Evolutionary conservation across 2,329 filamentous ascomycete species (phyloP), one percentile per base, ranked within the genome.

Genomic region (Ceratocystiopsis sp.): DNA sequence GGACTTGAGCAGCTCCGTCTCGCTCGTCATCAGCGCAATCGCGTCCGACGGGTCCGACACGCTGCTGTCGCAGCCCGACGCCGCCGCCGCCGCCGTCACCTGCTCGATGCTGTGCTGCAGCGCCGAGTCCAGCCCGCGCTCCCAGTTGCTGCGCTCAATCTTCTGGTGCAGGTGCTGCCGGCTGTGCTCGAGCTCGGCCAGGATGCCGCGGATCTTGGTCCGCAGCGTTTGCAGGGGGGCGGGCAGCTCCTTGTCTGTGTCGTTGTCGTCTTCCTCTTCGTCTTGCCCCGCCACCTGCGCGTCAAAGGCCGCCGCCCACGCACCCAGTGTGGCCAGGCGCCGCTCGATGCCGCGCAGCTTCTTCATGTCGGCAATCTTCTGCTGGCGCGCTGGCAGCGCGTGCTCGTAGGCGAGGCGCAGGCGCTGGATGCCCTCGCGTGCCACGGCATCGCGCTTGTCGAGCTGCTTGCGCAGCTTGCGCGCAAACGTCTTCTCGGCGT

Each of bases 261-360:
- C 80, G 16, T 77, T 71, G 40, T 69, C 70, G 36, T 85, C 84
- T 51, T 70, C 62, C 14, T 78, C 71, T 46, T 81, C 79, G 17
- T 77, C 73, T 41, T 82, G 80, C 16, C 78, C 71, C 40, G 69
- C 69, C 35, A 85, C 84, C 51, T 18, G 35, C 11, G 72, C 68
- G 49, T 96, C 89, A 53, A 96, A 98, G 2, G 86, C 85, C 1
- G 82, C 83, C 45, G 95, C 81, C 91, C 91, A 98, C 1, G 81
- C 79, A 4, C 82, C 87, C n/a, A 98, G 69, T 47, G 93, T 68
- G 8, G 77, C 72, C 48, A 95, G 93, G 15, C 91, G 76, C 50
- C 85, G 75, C 62, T 94, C 85, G 32, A 94, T 77, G 43, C 82
- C 76, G 51, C 81, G 78, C 46, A 93, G 64, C 52, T 83, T 85